Conservation (phyloP, 2,329 filamentous ascomycete species). For the Sclerotiophoma versabilis region DNA sequence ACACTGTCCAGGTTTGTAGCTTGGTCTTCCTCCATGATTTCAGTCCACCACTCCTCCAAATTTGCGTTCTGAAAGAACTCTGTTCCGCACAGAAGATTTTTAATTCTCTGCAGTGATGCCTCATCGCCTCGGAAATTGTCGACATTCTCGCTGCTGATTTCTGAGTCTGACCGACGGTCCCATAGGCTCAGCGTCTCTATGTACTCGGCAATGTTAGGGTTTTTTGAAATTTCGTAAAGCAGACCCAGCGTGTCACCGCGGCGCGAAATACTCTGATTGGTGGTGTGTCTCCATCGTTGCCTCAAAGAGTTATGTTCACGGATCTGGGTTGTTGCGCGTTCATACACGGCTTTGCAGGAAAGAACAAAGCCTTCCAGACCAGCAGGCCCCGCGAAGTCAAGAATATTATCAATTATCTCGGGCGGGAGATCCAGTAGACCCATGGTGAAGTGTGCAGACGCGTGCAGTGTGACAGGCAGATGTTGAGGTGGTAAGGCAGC, state of each 20-base stretch:
- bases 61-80: constrained; percentile 27
- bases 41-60: constrained; percentile 37
- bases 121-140: constrained; percentile 30
- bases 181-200: constrained; percentile 38
- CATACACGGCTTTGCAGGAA: constrained; percentile 38
- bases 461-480: not conserved
- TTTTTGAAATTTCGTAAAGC: constrained; percentile 34
- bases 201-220: constrained; percentile 41
- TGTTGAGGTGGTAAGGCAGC: not conserved
- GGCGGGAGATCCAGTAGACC: constrained; percentile 41
- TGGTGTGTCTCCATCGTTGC: constrained; percentile 33
- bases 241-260: constrained; percentile 33
- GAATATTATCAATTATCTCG: constrained; percentile 44
- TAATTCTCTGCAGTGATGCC: constrained; percentile 30
- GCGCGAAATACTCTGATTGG: constrained; percentile 20
- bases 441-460: constrained; percentile 23
- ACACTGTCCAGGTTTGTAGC: constrained; percentile 14
- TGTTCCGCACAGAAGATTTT: constrained; percentile 22
- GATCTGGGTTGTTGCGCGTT: constrained; percentile 36
- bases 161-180: constrained; percentile 25
- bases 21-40: constrained; percentile 34
- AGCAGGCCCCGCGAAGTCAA: constrained; percentile 34
- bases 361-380: constrained; percentile 42
- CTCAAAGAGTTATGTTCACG: constrained; percentile 37
- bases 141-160: constrained; percentile 1